Evolutionary conservation across 305 asterid species (phyloP).

Genomic region (Ilex paraguariensis): DNA sequence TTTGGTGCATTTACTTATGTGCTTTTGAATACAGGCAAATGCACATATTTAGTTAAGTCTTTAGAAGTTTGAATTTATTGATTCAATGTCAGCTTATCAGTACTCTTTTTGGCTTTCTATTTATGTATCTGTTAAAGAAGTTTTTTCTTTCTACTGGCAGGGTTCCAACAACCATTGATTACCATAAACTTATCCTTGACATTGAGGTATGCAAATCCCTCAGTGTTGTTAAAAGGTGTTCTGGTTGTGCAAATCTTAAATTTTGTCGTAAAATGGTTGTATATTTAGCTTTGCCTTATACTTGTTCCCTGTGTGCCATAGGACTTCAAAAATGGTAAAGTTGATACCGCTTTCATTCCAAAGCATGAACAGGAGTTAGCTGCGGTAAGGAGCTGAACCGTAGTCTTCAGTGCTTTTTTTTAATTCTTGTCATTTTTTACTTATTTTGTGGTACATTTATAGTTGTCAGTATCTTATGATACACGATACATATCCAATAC

Average conservation of each 20-base stretch:
- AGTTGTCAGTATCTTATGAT: not conserved
- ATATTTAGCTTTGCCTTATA: not conserved
- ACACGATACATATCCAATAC: no score
- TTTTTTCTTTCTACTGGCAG: slow-evolving; percentile 30
- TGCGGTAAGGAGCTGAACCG: slow-evolving; percentile 51
- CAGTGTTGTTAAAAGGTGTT: slow-evolving; percentile 4
- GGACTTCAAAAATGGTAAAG: slow-evolving; percentile 91
- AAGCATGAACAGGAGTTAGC: slow-evolving; percentile 94
- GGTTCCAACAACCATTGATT: slow-evolving; percentile 93
- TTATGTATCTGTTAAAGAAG: not conserved
- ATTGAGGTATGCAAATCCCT: slow-evolving; percentile 53
- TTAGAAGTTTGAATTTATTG: no score
- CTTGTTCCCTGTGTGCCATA: slow-evolving; percentile 15
- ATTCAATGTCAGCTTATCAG: no score
- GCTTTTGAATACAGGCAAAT: no score
- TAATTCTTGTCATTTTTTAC: not conserved
- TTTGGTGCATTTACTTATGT: no score
- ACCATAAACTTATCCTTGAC: slow-evolving; percentile 97
- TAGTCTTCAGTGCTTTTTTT: not conserved
- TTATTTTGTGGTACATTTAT: no score
- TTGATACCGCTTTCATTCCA: slow-evolving; percentile 95
- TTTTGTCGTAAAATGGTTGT: not conserved
- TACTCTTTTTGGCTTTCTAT: slow-evolving; percentile 4
- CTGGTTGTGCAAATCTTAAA: not conserved
- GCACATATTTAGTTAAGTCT: no score